phyloP scores from a whole-genome alignment of 352 stramenopile species.

The Phytophthora agathidicida region DNA sequence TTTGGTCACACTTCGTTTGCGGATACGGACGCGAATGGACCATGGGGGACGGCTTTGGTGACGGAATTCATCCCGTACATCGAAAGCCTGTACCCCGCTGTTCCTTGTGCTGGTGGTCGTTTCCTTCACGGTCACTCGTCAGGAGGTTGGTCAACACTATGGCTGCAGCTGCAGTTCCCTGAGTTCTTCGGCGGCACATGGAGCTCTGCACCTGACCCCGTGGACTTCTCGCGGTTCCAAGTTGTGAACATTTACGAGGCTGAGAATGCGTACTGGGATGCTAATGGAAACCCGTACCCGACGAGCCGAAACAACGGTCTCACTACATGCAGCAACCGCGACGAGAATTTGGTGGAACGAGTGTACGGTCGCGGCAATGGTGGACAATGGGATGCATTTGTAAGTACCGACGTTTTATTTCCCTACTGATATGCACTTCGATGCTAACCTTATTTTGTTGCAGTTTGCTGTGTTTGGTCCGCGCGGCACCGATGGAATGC shows the following conservation, averaged over 20 bases:
- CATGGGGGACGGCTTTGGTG: slow-evolving; percentile 71
- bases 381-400: slow-evolving; percentile 80
- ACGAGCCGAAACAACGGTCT: slow-evolving; percentile 61
- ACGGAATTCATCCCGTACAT: slow-evolving; percentile 75
- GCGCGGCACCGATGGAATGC: slow-evolving; percentile 53
- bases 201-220: slow-evolving; percentile 74
- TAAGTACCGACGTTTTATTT: slow-evolving; percentile 40
- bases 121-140: slow-evolving; percentile 81
- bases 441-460: slow-evolving; percentile 12
- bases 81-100: slow-evolving; percentile 52
- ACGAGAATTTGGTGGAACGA: slow-evolving; percentile 76
- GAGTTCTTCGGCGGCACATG: slow-evolving; percentile 78
- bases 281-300: slow-evolving; percentile 55
- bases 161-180: slow-evolving; percentile 76
- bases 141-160: slow-evolving; percentile 72
- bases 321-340: slow-evolving; percentile 62
- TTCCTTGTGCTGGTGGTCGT: slow-evolving; percentile 41
- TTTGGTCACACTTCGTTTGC: slow-evolving; percentile 83
- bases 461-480: slow-evolving; percentile 73
- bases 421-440: neutral
- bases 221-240: slow-evolving; percentile 77
- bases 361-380: slow-evolving; percentile 71
- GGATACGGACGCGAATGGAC: slow-evolving; percentile 66
- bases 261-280: slow-evolving; percentile 79
- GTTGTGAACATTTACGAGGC: slow-evolving; percentile 74